Percentiles rank a stretch among this genome's conserved stretches.
These are phyloP conservation scores for Penicillium hesseltinei DNA, from an alignment of 2,329 filamentous ascomycete genomes.

Conservation along the genomic window DNA sequence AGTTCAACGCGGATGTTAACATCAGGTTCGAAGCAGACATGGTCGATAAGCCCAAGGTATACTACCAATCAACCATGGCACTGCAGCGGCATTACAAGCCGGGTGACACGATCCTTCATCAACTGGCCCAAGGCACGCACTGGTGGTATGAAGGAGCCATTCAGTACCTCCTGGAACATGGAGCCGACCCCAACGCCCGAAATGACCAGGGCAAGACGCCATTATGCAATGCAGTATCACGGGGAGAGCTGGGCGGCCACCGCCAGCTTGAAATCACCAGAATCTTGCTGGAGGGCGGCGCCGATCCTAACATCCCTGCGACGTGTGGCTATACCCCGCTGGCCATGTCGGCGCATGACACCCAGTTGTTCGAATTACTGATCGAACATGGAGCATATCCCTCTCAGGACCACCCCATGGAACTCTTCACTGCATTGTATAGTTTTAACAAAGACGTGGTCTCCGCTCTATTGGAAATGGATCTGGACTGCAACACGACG, in stretches of 20 bases:
- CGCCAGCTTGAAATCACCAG: constrained; percentile 13
- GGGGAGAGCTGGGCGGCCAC: constrained; percentile 8
- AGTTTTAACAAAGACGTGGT: constrained; percentile 8
- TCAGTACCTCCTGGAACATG: constrained; percentile 17
- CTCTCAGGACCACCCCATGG: constrained; percentile 12
- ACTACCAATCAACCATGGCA: constrained; percentile 11
- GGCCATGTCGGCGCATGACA: constrained; percentile 11
- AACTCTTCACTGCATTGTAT: constrained; percentile 14
- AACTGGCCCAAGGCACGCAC: constrained; percentile 18
- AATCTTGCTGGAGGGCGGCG: constrained; percentile 16
- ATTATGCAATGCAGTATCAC: constrained; percentile 6
- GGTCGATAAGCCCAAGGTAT: constrained; percentile 6
- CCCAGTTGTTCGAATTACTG: constrained; percentile 13
- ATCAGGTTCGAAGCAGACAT: constrained; percentile 7
- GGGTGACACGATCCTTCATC: constrained; percentile 19
- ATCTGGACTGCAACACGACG: constrained; percentile 13
- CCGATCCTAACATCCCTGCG: constrained; percentile 17
- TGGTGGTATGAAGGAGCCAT: constrained; percentile 23
- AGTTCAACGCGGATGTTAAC: constrained; percentile 19
- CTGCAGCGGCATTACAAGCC: constrained; percentile 7
- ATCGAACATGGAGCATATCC: constrained; percentile 13
- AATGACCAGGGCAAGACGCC: constrained; percentile 10
- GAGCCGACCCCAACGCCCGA: constrained; percentile 16
- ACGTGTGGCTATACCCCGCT: constrained; percentile 16
- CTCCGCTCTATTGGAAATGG: constrained; percentile 8